These are phyloP conservation scores for Tetrastigma voinierianum DNA, from an alignment of 164 flowering plant genomes.

Conservation along the genomic window DNA sequence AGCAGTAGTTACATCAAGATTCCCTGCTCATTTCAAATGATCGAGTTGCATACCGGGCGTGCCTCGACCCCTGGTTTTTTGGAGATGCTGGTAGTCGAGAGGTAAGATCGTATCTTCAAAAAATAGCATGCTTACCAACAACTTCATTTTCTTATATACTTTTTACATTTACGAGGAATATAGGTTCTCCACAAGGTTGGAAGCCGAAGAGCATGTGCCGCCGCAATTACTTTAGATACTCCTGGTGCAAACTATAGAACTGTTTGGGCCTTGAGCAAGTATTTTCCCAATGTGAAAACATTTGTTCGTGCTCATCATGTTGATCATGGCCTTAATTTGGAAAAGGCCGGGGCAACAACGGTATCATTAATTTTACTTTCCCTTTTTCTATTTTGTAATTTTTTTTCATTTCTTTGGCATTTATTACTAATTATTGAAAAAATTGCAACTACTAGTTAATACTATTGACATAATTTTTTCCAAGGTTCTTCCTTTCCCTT, in stretches of 20 bases:
- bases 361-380: conserved; percentile 34
- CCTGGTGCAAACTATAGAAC: conserved; percentile 99
- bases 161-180: conserved; percentile 3
- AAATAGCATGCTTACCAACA: neutral
- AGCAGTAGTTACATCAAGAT: too few relatives aligned
- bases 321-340: conserved; percentile 97
- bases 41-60: conserved; percentile 95
- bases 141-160: conserved; percentile 21
- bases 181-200: conserved; percentile 98
- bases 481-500: too few relatives aligned
- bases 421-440: too few relatives aligned
- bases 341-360: conserved; percentile 99
- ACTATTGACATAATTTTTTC: too few relatives aligned
- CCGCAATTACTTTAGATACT: conserved; percentile 88
- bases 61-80: conserved; percentile 92
- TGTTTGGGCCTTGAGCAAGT: conserved; percentile 98
- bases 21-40: conserved; percentile 62
- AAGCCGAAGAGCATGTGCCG: conserved; percentile 98
- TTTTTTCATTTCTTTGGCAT: neutral
- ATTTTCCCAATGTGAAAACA: conserved; percentile 96
- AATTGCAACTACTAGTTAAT: too few relatives aligned
- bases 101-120: conserved; percentile 39
- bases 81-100: conserved; percentile 99
- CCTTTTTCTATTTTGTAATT: neutral
- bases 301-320: conserved; percentile 99